Conservation (phyloP, 31 red algal species). For the Odonthalia washingtoniensis region DNA sequence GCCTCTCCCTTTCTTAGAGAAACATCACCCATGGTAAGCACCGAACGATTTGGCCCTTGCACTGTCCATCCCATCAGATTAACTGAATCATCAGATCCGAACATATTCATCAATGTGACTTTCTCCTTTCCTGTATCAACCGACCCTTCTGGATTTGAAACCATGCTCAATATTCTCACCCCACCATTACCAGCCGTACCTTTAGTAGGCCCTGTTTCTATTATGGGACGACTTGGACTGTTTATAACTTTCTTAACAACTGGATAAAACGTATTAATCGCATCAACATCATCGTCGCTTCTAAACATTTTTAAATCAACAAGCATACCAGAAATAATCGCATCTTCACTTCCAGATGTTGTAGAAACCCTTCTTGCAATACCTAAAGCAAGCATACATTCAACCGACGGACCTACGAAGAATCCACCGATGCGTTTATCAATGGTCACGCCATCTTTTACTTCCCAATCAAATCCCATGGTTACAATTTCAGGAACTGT, state of each 20-base stretch:
- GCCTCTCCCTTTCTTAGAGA: conserved; percentile 10
- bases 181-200: background rate
- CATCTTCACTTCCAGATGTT: background rate
- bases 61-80: conserved; percentile 33
- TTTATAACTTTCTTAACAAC: conserved; percentile 23
- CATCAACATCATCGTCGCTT: conserved; percentile 1
- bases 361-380: conserved; percentile 16
- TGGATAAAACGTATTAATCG: conserved; percentile 45
- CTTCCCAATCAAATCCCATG: conserved; percentile 36
- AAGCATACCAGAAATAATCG: conserved; percentile 11
- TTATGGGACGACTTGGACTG: background rate
- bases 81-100: background rate
- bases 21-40: conserved; percentile 36
- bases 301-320: conserved; percentile 34
- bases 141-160: conserved; percentile 26
- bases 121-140: conserved; percentile 40
- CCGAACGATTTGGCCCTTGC: background rate
- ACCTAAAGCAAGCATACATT: conserved; percentile 44
- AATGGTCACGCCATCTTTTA: background rate
- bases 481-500: conserved; percentile 39
- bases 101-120: conserved; percentile 50
- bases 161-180: conserved; percentile 15
- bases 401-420: conserved; percentile 41
- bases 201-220: background rate
- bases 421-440: conserved; percentile 33